These are phyloP conservation scores for Salvia miltiorrhiza DNA, from an alignment of 257 asterid genomes.

Conservation along the genomic window DNA sequence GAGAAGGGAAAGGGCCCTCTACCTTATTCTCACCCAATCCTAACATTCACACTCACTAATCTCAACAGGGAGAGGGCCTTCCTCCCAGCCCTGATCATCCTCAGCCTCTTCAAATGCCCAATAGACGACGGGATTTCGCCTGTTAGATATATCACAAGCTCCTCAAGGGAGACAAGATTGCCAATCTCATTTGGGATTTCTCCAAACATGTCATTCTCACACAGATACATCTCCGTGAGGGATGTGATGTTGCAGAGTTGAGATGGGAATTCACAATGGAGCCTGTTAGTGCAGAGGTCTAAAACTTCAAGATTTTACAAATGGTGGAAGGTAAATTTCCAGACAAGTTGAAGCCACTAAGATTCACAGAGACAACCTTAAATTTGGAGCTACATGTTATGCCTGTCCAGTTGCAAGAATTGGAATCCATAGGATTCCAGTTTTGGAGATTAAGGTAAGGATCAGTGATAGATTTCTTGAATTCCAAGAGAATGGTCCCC, in stretches of 20 bases:
- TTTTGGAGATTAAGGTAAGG: constrained; percentile 50
- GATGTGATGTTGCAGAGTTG: constrained; percentile 45
- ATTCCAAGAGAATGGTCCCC: constrained; percentile 57
- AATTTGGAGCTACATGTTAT: constrained; percentile 38
- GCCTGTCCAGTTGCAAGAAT: constrained; percentile 81
- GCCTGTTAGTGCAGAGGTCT: constrained; percentile 79
- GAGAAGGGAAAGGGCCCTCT: constrained; percentile 58
- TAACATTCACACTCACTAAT: constrained; percentile 62
- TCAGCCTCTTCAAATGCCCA: constrained; percentile 50
- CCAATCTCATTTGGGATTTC: constrained; percentile 58
- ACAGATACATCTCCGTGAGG: constrained; percentile 58
- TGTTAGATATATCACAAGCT: constrained; percentile 73
- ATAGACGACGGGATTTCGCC: constrained; percentile 60
- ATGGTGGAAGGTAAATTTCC: constrained; percentile 62
- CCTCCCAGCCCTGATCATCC: constrained; percentile 64
- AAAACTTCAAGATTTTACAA: constrained; percentile 43
- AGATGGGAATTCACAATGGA: constrained; percentile 52
- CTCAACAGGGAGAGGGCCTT: constrained; percentile 63
- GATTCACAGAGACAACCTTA: constrained; percentile 49
- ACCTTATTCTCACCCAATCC: constrained; percentile 70
- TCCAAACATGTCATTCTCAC: constrained; percentile 76
- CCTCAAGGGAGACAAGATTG: constrained; percentile 52
- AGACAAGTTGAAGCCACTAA: constrained; percentile 52
- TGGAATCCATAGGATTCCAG: constrained; percentile 54
- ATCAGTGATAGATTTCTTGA: constrained; percentile 50